Base-by-base conservation (phyloP, 352 stramenopile species). In the Pythium dissotocum region DNA sequence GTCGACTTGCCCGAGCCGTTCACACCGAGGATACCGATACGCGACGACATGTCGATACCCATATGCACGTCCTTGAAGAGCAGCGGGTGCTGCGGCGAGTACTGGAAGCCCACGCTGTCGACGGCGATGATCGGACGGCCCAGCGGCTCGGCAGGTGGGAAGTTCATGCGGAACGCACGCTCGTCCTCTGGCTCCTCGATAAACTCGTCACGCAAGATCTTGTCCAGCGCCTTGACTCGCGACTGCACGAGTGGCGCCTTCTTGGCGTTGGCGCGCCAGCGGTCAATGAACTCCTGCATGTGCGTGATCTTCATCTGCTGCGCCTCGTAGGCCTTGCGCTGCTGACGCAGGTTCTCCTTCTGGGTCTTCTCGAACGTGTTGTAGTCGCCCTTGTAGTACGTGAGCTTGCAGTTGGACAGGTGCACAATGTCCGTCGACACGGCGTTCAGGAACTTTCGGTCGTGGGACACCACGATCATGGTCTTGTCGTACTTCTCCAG, bases 361-460 rank as follows among this genome's bases (percentile, higher is more conserved):
- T 90, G 79, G 52, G 93, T 97, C 70, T 91, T 90, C 58, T 98
- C 94, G 69, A 98, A 99, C 46, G 89, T 98, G 76, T 98, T 96
- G 85, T 98, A 99, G 78, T 99, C 93, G 35, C 96, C 97, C 75
- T 96, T 93, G 80, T 97, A 97, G 68, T 93, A 99, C 63, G 75
- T 84, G 26, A 99, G 79, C 73, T 98, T 97, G 76, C 95, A 81
- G 40, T 85, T 84, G 51, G 95, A 79, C 73, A 99, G 90, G 65
- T 98, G 84, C 28, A 99, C 90, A 35, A 96, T 98, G 73, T 99
- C 95, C 13, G 97, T 99, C 62, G 85, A 94, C 57, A 99, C 94
- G 67, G 96, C 92, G 71, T 99, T 99, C 32, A 99, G 72, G 73
- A 99, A 99, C 36, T 94, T 94, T 18, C 95, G 87, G 75, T 99